phyloP scores from a whole-genome alignment of 495 filamentous ascomycete genomes.

The Chaetomidium leptoderma region DNA sequence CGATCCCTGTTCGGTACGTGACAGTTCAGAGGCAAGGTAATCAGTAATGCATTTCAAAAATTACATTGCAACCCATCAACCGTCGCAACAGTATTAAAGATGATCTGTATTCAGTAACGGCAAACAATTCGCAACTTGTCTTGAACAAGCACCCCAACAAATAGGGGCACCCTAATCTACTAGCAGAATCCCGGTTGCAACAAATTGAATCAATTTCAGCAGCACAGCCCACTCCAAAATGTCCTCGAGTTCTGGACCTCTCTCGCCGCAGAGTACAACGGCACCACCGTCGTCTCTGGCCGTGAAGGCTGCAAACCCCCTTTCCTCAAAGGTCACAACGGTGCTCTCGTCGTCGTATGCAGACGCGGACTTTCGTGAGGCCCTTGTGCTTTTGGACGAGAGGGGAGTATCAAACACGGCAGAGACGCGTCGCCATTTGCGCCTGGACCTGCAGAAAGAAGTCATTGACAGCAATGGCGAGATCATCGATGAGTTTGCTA shows the following conservation, averaged over 20 bases:
- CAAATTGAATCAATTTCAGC: background rate
- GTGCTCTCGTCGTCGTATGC: slow-evolving; percentile 90
- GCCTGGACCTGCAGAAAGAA: slow-evolving; percentile 84
- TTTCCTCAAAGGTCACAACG: slow-evolving; percentile 62
- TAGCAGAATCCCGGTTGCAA: background rate
- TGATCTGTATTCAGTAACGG: too few species aligned
- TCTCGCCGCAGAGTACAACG: slow-evolving; percentile 18
- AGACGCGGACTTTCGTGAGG: slow-evolving; percentile 86
- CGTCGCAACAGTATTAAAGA: too few species aligned
- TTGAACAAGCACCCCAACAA: too few species aligned
- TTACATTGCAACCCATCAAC: too few species aligned
- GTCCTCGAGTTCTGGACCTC: slow-evolving; percentile 12
- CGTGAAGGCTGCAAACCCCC: slow-evolving; percentile 24
- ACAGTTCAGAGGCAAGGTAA: too few species aligned
- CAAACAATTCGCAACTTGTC: background rate
- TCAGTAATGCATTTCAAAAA: too few species aligned
- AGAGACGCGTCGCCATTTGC: slow-evolving; percentile 73
- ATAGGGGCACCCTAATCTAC: slow-evolving; percentile 1
- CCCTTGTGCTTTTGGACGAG: slow-evolving; percentile 70
- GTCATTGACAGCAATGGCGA: slow-evolving; percentile 91
- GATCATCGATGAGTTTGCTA: slow-evolving; percentile 84
- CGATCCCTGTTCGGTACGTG: too few species aligned
- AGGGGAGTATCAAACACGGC: slow-evolving; percentile 68
- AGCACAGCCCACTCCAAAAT: slow-evolving; percentile 3
- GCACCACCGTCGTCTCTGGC: slow-evolving; percentile 12